These are phyloP conservation scores for Colletotrichum brevisporum DNA, from an alignment of 2,329 filamentous ascomycete species.

Conservation along the genomic window DNA sequence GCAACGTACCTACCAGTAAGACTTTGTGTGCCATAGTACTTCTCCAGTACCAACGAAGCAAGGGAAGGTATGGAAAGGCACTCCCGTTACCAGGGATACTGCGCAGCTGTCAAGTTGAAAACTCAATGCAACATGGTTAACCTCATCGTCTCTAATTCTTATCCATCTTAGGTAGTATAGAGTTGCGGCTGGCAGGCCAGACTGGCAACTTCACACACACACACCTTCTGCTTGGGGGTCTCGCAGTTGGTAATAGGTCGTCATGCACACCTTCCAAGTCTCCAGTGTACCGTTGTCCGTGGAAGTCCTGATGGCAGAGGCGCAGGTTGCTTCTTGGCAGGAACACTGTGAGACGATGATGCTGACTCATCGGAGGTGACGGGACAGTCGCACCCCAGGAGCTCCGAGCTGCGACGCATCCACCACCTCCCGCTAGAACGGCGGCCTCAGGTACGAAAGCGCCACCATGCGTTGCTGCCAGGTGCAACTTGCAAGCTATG, in stretches of 20 bases:
- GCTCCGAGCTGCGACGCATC: constrained; percentile 27
- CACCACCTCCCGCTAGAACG: neutral
- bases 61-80: too few species aligned
- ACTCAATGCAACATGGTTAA: constrained; percentile 10
- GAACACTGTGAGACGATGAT: neutral
- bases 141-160: constrained; percentile 10
- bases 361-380: constrained; percentile 22
- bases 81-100: neutral
- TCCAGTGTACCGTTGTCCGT: too few species aligned
- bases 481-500: too few species aligned
- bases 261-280: too few species aligned
- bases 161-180: neutral
- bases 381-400: neutral
- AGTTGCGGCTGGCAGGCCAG: constrained; percentile 9
- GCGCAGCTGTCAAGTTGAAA: constrained; percentile 2
- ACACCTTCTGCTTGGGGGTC: neutral
- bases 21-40: too few species aligned
- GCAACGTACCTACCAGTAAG: too few species aligned
- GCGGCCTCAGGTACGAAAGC: constrained; percentile 35
- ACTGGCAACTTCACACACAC: constrained; percentile 18
- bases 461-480: neutral
- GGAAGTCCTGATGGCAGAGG: too few species aligned
- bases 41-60: too few species aligned
- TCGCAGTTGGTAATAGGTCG: neutral
- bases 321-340: too few species aligned